Evolutionary conservation across 306 rosid species (phyloP).

Genomic region (Quercus bicolor): DNA sequence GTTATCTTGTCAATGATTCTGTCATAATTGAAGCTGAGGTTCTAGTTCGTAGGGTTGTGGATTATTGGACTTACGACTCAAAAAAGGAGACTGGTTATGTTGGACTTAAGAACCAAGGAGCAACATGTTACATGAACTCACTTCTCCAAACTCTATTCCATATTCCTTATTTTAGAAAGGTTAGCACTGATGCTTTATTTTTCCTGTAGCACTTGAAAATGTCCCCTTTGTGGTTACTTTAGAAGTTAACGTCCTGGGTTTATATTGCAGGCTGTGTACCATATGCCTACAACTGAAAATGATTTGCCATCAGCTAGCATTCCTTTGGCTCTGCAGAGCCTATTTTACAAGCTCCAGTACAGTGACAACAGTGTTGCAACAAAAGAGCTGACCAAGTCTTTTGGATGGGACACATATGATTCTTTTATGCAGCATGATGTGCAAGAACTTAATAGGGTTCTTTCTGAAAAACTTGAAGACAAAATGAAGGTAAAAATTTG

Average conservation of each 20-base stretch:
- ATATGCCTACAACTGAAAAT: constrained; percentile 92
- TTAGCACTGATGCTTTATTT: constrained; percentile 15
- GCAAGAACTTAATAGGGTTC: constrained; percentile 81
- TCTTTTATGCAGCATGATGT: constrained; percentile 97
- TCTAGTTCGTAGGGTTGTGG: constrained; percentile 76
- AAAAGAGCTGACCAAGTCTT: constrained; percentile 84
- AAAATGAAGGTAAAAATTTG: constrained; percentile 68
- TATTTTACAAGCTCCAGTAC: constrained; percentile 87
- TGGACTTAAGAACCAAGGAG: constrained; percentile 93
- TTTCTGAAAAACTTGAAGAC: constrained; percentile 87
- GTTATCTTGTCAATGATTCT: constrained; percentile 74
- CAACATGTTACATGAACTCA: constrained; percentile 90
- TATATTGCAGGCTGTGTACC: constrained; percentile 83
- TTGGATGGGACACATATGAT: constrained; percentile 95
- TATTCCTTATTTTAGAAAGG: constrained; percentile 89
- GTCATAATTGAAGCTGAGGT: constrained; percentile 80
- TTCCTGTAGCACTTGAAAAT: constrained; percentile 8
- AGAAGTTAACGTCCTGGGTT: constrained; percentile 21
- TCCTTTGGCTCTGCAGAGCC: constrained; percentile 84
- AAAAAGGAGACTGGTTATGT: constrained; percentile 92
- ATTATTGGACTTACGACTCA: constrained; percentile 84
- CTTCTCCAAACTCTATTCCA: constrained; percentile 84
- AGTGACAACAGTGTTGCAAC: constrained; percentile 87
- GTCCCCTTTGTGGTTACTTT: constrained; percentile 17
- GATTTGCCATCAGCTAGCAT: constrained; percentile 88